Conservation (phyloP, 2,329 filamentous ascomycete genomes). For the Cladosporium oxysporum region DNA sequence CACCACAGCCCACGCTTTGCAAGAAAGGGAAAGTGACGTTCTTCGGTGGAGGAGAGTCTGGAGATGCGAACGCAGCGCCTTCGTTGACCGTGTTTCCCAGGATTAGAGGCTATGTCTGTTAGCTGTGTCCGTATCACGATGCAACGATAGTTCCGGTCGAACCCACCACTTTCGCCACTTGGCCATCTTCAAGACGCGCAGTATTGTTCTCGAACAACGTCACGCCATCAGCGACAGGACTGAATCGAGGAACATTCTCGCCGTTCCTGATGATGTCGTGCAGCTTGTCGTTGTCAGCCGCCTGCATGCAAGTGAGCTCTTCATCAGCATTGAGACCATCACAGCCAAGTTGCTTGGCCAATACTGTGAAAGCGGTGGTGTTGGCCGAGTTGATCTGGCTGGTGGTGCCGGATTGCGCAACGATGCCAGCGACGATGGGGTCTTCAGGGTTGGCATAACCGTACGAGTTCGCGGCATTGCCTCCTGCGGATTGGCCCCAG, state of each 20-base stretch:
- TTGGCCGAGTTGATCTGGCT: constrained; percentile 4
- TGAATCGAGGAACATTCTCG: constrained; percentile 18
- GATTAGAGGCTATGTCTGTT: constrained; percentile 8
- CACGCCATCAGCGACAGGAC: constrained; percentile 22
- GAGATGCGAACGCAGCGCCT: constrained; percentile 26
- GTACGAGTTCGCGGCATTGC: constrained; percentile 22
- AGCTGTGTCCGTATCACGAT: too few relatives aligned
- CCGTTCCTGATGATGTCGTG: constrained; percentile 13
- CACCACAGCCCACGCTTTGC: constrained; percentile 1
- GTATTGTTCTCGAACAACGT: constrained; percentile 24
- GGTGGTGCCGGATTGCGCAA: constrained; percentile 24
- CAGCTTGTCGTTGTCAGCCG: neutral
- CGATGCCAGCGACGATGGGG: constrained; percentile 23
- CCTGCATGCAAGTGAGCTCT: constrained; percentile 16
- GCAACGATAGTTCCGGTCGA: too few relatives aligned
- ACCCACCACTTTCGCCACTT: constrained; percentile 23
- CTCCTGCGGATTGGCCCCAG: constrained; percentile 26
- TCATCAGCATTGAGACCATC: constrained; percentile 5
- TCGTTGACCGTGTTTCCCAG: constrained; percentile 27
- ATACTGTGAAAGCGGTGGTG: constrained; percentile 3
- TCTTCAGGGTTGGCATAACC: constrained; percentile 24
- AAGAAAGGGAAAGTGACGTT: neutral
- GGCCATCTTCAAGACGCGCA: constrained; percentile 20
- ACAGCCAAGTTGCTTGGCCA: constrained; percentile 8
- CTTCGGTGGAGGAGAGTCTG: constrained; percentile 2